Evolutionary conservation across 2,329 filamentous ascomycete genomes (phyloP).

Genomic region (Neofusicoccum cordaticola): DNA sequence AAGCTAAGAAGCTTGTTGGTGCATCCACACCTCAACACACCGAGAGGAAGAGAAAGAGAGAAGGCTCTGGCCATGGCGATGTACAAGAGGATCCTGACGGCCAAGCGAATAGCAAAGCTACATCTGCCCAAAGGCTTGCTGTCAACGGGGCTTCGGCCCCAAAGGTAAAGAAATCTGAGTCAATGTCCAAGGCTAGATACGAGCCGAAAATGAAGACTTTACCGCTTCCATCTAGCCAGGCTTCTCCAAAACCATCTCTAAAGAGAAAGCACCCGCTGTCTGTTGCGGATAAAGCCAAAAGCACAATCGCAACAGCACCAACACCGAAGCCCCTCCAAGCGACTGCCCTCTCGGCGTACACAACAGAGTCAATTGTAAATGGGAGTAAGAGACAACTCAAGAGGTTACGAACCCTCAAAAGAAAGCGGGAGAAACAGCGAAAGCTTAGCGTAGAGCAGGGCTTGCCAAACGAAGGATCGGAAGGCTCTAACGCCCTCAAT

Average conservation of each 20-base stretch:
- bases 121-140: background rate
- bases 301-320: background rate
- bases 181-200: too few relatives aligned
- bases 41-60: constrained; percentile 6
- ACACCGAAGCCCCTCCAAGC: too few relatives aligned
- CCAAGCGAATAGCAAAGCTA: background rate
- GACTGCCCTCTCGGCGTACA: too few relatives aligned
- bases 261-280: background rate
- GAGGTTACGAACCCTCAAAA: too few relatives aligned
- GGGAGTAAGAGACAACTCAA: background rate
- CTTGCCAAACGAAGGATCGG: too few relatives aligned
- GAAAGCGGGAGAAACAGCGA: too few relatives aligned
- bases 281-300: background rate
- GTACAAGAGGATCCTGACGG: background rate
- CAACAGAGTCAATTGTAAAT: too few relatives aligned
- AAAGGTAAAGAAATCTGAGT: too few relatives aligned
- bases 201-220: too few relatives aligned
- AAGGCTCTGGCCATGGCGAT: background rate
- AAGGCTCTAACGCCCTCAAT: too few relatives aligned
- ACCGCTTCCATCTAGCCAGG: background rate
- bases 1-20: background rate
- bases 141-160: too few relatives aligned
- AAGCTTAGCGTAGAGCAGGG: too few relatives aligned
- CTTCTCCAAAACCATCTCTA: background rate
- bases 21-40: background rate